These are phyloP conservation scores for Lecanosticta acicola DNA, from an alignment of 2,329 filamentous ascomycete species.

Conservation along the genomic window DNA sequence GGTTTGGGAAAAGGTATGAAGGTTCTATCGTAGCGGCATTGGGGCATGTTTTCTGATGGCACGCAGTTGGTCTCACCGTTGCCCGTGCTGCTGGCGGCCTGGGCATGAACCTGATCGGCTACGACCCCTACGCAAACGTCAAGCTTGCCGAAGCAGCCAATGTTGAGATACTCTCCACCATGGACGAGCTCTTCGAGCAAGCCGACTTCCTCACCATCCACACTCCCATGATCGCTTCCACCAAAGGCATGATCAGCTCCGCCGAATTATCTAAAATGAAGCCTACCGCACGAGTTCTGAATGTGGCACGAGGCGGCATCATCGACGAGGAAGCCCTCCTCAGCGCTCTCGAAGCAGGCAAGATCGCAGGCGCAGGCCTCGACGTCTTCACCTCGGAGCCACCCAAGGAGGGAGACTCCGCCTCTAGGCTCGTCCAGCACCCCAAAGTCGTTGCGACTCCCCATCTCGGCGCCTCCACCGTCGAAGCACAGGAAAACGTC, in stretches of 20 bases:
- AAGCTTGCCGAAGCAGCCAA: conserved; percentile 65
- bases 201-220: conserved; percentile 77
- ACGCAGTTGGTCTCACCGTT: conserved; percentile 70
- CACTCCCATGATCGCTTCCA: conserved; percentile 72
- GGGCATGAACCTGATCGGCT: conserved; percentile 68
- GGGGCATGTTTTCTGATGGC: no score
- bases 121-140: conserved; percentile 71
- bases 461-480: conserved; percentile 72
- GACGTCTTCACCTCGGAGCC: conserved; percentile 78
- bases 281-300: conserved; percentile 65
- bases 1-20: conserved; percentile 66
- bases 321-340: conserved; percentile 71
- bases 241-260: conserved; percentile 65
- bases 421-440: conserved; percentile 60
- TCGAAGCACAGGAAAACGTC: conserved; percentile 80
- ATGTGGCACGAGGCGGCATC: conserved; percentile 74
- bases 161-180: conserved; percentile 41
- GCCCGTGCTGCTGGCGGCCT: conserved; percentile 72
- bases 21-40: no score
- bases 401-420: conserved; percentile 53
- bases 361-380: conserved; percentile 69
- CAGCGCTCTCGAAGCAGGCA: conserved; percentile 62
- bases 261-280: conserved; percentile 67
- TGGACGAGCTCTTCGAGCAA: conserved; percentile 52
- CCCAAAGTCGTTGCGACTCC: conserved; percentile 71